phyloP scores from a whole-genome alignment of 2,329 filamentous ascomycete genomes.

The Cercospora sp. region DNA sequence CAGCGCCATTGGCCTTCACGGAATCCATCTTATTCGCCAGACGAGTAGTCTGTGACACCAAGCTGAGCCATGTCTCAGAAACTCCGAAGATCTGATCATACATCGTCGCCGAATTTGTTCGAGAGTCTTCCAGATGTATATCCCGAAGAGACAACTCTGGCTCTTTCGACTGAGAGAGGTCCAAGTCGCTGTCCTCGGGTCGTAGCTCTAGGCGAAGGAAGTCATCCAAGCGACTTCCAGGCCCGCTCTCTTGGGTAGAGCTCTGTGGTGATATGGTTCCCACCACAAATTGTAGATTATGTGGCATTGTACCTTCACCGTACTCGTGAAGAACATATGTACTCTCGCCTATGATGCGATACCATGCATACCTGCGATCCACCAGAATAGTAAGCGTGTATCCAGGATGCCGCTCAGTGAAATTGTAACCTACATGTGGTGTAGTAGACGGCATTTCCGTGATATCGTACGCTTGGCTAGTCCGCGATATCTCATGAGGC shows the following conservation, averaged over 20 bases:
- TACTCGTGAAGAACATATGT: conserved; percentile 32
- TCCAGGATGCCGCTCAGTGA: no score
- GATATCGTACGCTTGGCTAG: conserved; percentile 41
- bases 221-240: conserved; percentile 39
- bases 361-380: conserved; percentile 37
- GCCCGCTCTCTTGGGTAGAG: background rate
- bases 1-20: conserved; percentile 1
- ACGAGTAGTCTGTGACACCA: conserved; percentile 48
- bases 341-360: conserved; percentile 37
- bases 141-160: conserved; percentile 37
- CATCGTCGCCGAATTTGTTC: conserved; percentile 39
- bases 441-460: conserved; percentile 42
- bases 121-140: conserved; percentile 44
- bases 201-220: conserved; percentile 42
- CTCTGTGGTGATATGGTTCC: background rate
- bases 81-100: conserved; percentile 48
- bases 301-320: background rate
- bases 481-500: conserved; percentile 40
- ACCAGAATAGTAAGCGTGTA: background rate
- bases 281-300: background rate
- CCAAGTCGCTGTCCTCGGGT: conserved; percentile 41
- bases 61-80: conserved; percentile 47
- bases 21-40: conserved; percentile 37
- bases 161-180: conserved; percentile 44
- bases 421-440: conserved; percentile 37